Evolutionary conservation across 768 basidiomycete species (phyloP).

Genomic region (Tylopilus felleus): DNA sequence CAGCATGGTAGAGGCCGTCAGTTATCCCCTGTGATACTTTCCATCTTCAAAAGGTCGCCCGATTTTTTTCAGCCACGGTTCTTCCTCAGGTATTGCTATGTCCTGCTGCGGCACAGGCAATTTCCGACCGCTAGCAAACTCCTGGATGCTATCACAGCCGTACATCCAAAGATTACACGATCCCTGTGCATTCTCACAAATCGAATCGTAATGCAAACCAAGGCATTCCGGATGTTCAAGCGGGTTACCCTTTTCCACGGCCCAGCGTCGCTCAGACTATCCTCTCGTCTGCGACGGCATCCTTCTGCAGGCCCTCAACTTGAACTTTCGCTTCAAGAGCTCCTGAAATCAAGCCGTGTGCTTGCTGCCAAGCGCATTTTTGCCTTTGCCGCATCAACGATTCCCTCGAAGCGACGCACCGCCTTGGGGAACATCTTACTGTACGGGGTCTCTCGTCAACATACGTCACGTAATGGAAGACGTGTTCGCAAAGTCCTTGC

Average conservation of each 20-base stretch:
- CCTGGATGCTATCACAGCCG: constrained; percentile 22
- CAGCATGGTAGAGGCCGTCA: constrained; percentile 35
- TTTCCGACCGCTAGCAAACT: constrained; percentile 33
- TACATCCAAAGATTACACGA: constrained; percentile 13
- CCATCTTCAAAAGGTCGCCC: constrained; percentile 34
- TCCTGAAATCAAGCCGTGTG: constrained; percentile 35
- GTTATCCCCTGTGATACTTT: constrained; percentile 40
- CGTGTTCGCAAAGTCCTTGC: constrained; percentile 42
- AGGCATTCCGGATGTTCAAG: constrained; percentile 5
- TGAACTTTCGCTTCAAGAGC: constrained; percentile 19
- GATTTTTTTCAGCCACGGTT: constrained; percentile 40
- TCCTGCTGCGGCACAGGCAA: constrained; percentile 41
- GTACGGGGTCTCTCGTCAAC: constrained; percentile 37
- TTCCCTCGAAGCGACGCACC: constrained; percentile 37
- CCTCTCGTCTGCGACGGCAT: constrained; percentile 14
- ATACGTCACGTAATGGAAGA: constrained; percentile 39
- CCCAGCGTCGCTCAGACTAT: constrained; percentile 12
- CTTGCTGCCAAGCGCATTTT: constrained; percentile 45
- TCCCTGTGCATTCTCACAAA: constrained; percentile 4
- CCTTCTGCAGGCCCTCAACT: constrained; percentile 5
- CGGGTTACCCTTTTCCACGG: constrained; percentile 2
- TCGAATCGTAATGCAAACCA: constrained; percentile 8
- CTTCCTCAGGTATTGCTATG: constrained; percentile 35
- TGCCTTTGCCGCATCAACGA: constrained; percentile 21
- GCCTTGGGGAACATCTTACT: constrained; percentile 57